phyloP scores from a whole-genome alignment of 2,329 filamentous ascomycete genomes.

The Ploettnerulaceae sp. region DNA sequence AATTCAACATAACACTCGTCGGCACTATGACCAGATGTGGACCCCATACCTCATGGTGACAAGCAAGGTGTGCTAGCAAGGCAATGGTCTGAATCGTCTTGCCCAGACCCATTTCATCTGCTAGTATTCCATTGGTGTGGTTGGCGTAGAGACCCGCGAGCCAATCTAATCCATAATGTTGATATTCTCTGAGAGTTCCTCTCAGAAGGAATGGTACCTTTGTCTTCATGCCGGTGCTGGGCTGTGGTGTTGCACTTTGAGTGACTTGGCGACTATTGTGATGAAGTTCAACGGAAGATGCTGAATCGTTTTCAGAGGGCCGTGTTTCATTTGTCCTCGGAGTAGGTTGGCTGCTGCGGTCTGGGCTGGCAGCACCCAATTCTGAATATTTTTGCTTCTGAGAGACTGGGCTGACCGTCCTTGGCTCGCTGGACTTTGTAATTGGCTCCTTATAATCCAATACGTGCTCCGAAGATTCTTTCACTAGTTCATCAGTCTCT shows the following conservation, averaged over 20 bases:
- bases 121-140: conserved; percentile 90
- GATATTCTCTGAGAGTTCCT: conserved; percentile 88
- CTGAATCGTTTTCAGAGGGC: conserved; percentile 33
- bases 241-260: conserved; percentile 38
- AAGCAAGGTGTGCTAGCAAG: conserved; percentile 85
- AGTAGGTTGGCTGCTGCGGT: conserved; percentile 35
- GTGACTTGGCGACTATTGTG: conserved; percentile 32
- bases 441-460: neutral
- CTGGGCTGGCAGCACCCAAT: conserved; percentile 28
- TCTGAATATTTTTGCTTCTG: conserved; percentile 17
- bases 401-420: conserved; percentile 1
- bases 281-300: conserved; percentile 33
- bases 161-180: conserved; percentile 97
- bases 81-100: conserved; percentile 99
- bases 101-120: conserved; percentile 96
- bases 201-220: conserved; percentile 78
- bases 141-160: conserved; percentile 88
- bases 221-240: conserved; percentile 48
- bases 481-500: neutral
- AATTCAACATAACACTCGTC: conserved; percentile 97
- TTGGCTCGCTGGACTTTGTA: neutral
- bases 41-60: conserved; percentile 87
- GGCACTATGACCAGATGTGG: conserved; percentile 94
- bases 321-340: conserved; percentile 35
- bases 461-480: neutral